Evolutionary conservation across 164 flowering plant species (phyloP).

Genomic region (Akebia trifoliata): DNA sequence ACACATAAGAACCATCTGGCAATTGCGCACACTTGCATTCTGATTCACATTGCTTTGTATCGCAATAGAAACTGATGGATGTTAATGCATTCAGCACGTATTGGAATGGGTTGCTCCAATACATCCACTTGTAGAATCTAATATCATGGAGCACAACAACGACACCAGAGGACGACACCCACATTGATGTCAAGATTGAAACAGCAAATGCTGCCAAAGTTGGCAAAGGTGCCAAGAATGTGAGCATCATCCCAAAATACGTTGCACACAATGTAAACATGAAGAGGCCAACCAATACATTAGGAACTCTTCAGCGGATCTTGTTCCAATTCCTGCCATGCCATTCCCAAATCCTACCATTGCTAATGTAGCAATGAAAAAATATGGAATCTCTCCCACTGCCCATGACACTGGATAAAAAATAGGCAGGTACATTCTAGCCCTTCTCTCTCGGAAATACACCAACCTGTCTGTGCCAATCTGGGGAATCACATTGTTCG

Average conservation of each 20-base stretch:
- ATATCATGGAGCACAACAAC: conserved; percentile 27
- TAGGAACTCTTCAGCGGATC: conserved; percentile 22
- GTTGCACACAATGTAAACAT: conserved; percentile 27
- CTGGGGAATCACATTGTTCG: conserved; percentile 30
- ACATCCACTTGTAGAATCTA: conserved; percentile 27
- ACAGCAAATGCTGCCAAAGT: conserved; percentile 31
- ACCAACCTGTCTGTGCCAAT: conserved; percentile 29
- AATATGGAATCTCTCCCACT: conserved; percentile 29
- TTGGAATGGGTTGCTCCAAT: conserved; percentile 32
- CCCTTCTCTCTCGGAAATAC: conserved; percentile 27
- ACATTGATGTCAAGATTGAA: conserved; percentile 29
- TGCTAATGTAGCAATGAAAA: conserved; percentile 26
- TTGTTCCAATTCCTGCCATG: conserved; percentile 30
- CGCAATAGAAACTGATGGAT: conserved; percentile 29
- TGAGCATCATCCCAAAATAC: conserved; percentile 32
- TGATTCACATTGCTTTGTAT: conserved; percentile 19
- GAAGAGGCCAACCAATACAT: conserved; percentile 26
- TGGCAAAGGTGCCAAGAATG: conserved; percentile 28
- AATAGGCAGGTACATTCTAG: conserved; percentile 26
- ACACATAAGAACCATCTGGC: conserved; percentile 29
- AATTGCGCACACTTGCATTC: conserved; percentile 26
- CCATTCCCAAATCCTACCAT: conserved; percentile 28
- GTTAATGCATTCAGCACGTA: conserved; percentile 24
- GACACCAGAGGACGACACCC: conserved; percentile 34
- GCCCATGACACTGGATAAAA: conserved; percentile 31